Evolutionary conservation across 352 stramenopile genomes (phyloP), one percentile per base, ranked within the genome.

Genomic region (Globisporangium middletonii): DNA sequence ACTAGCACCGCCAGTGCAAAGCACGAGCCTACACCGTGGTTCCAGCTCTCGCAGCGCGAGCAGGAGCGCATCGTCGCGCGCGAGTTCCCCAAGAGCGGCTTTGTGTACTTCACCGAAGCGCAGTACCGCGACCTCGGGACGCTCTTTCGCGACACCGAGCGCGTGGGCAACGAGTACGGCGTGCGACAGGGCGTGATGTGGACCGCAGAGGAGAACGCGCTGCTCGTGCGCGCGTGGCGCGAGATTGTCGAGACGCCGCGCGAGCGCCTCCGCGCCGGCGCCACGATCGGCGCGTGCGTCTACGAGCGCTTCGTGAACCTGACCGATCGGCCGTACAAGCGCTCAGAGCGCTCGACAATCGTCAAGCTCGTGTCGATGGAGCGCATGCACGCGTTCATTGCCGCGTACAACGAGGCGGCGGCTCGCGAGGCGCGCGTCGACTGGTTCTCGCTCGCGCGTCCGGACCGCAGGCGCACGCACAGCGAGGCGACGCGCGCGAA

Each of bases 361-460:
- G 11, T 54, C 6, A 60, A 60, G 42, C 55, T 60, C 33, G 18
- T 28, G 4, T 44, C 55, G 8, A 44, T 60, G 4, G 33, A 28
- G 46, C 47, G 55, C n/a, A 62, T 62, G 57, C 26, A 57, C 28
- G 16, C 43, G 38, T 56, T 53, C 44, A 57, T 53, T n/a, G n/a
- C 9, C 9, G 57, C 44, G 8, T 62, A 62, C 57, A 57, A 62
- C 49, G 15, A 38, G 18, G 33, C 15, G 8, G 15, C 11, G 8
- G 57, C 19, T 27, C 53, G 35, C 27, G 19, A 46, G 8, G 3
- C 12, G 19, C 42, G 19, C 4, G 28, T 16, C 9, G 37, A 46
- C 27, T 62, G 57, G 57, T 62, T 62, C n/a, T 26, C n/a, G 15
- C 30, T 62, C 35, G 27, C 23, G 6, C 23, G 37, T 7, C 1